Evolutionary conservation across 495 filamentous ascomycete genomes (phyloP).

Genomic region (Podospora anserina): DNA sequence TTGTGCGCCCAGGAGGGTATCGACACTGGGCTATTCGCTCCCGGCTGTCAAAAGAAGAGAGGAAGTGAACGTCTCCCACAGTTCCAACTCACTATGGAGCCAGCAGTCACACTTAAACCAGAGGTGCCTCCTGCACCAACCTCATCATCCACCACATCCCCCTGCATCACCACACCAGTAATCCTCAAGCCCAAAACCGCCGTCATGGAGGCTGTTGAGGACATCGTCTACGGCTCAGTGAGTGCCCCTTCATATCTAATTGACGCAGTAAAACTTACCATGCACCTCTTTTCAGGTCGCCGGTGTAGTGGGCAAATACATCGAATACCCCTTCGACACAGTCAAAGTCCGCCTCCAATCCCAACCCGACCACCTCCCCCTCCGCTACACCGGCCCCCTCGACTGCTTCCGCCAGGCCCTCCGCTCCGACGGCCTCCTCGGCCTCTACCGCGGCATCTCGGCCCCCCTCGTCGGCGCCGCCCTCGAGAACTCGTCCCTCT

Average conservation of each 20-base stretch:
- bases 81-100: slow-evolving; percentile 10
- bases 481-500: slow-evolving; percentile 87
- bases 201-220: slow-evolving; percentile 68
- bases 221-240: slow-evolving; percentile 81
- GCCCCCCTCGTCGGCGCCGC: slow-evolving; percentile 90
- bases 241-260: slow-evolving; percentile 32
- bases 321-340: slow-evolving; percentile 98
- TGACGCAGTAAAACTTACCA: slow-evolving; percentile 16
- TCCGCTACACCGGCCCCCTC: slow-evolving; percentile 79
- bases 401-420: slow-evolving; percentile 92
- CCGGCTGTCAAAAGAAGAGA: slow-evolving; percentile 16
- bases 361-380: slow-evolving; percentile 77
- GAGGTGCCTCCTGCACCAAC: slow-evolving; percentile 1
- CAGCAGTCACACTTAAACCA: slow-evolving; percentile 15
- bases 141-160: slow-evolving; percentile 13
- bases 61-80: background rate
- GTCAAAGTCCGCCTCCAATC: slow-evolving; percentile 83
- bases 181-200: slow-evolving; percentile 38
- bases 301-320: slow-evolving; percentile 87
- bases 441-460: slow-evolving; percentile 89
- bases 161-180: slow-evolving; percentile 13
- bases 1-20: background rate
- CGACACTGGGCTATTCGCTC: background rate
- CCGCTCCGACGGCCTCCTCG: slow-evolving; percentile 66
- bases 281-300: slow-evolving; percentile 55